These are phyloP conservation scores for Aspergillus unguis DNA, from an alignment of 2,329 filamentous ascomycete genomes.

Conservation along the genomic window DNA sequence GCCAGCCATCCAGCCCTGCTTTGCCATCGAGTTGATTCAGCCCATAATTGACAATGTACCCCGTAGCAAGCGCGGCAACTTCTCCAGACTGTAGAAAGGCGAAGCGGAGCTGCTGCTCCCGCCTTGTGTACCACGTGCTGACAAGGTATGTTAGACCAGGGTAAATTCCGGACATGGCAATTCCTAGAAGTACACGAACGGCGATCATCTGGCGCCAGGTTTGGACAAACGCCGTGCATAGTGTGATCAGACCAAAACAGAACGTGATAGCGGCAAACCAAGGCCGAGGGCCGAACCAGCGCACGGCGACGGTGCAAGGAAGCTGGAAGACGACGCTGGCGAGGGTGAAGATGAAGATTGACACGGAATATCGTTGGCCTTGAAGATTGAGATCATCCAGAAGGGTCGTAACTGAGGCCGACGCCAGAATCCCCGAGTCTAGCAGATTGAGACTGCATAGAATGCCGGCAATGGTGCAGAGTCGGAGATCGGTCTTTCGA, in stretches of 20 bases:
- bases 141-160: slow-evolving; percentile 46
- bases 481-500: slow-evolving; percentile 62
- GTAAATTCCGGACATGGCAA: slow-evolving; percentile 54
- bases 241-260: slow-evolving; percentile 61
- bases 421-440: slow-evolving; percentile 67
- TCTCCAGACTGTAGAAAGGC: slow-evolving; percentile 63
- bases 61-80: slow-evolving; percentile 63
- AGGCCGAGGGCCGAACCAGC: slow-evolving; percentile 61
- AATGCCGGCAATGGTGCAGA: slow-evolving; percentile 69
- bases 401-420: slow-evolving; percentile 67
- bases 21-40: slow-evolving; percentile 62
- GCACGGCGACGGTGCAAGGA: slow-evolving; percentile 64
- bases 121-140: slow-evolving; percentile 61
- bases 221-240: slow-evolving; percentile 65
- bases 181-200: slow-evolving; percentile 62
- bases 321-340: slow-evolving; percentile 66
- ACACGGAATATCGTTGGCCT: slow-evolving; percentile 64
- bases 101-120: slow-evolving; percentile 64
- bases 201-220: slow-evolving; percentile 69
- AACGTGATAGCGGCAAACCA: slow-evolving; percentile 62
- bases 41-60: slow-evolving; percentile 65
- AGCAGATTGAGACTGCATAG: slow-evolving; percentile 67
- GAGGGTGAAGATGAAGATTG: slow-evolving; percentile 71
- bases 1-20: slow-evolving; percentile 59
- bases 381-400: slow-evolving; percentile 60